A percentile compares a stretch with the other conserved stretches of the same genome.
phyloP scores from a whole-genome alignment of 306 rosid species.

The Sicyos baderoa region DNA sequence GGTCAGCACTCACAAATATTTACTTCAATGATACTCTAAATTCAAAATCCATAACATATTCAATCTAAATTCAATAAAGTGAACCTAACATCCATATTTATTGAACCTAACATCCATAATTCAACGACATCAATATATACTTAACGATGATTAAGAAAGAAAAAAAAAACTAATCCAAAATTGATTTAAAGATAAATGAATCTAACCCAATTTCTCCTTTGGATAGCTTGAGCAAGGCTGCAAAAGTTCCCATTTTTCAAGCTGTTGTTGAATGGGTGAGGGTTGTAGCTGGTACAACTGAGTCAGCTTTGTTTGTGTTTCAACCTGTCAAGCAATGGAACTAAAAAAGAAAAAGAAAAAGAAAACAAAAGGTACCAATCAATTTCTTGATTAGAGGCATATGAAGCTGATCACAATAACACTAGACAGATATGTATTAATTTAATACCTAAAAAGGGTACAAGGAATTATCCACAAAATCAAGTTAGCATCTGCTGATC shows the following conservation, averaged over 20 bases:
- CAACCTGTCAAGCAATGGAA: not conserved
- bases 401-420: not conserved
- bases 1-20: not conserved
- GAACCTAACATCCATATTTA: no score
- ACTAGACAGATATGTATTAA: not conserved
- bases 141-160: no score
- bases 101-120: no score
- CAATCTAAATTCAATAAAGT: not conserved
- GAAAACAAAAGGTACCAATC: not conserved
- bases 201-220: not conserved
- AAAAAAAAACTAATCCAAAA: not conserved
- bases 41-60: not conserved
- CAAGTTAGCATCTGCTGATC: slow-evolving; percentile 25
- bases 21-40: slow-evolving; percentile 1
- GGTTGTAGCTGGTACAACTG: not conserved
- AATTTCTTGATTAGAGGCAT: not conserved
- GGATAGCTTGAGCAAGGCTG: not conserved
- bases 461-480: not conserved
- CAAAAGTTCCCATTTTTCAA: not conserved
- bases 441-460: not conserved
- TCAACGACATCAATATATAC: no score
- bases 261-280: slow-evolving; percentile 13
- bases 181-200: not conserved
- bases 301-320: slow-evolving; percentile 13
- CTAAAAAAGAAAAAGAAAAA: not conserved